Evolutionary conservation across 768 basidiomycete species (phyloP).

Genomic region (Dendrothele bispora): DNA sequence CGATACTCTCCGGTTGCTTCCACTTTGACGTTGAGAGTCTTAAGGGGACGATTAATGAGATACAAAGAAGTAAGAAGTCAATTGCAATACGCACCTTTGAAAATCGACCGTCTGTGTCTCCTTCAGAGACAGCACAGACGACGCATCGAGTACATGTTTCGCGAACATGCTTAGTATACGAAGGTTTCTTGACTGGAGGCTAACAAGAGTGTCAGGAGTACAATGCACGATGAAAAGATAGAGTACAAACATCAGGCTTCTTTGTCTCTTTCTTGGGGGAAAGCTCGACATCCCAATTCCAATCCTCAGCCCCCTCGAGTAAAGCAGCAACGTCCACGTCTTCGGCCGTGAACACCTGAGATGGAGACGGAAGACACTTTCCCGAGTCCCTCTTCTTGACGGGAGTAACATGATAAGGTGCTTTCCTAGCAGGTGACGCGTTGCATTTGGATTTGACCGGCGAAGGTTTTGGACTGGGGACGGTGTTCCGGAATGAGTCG

Average conservation of each 20-base stretch:
- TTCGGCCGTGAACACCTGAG: slow-evolving; percentile 22
- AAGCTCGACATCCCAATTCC: slow-evolving; percentile 64
- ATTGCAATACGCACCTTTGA: slow-evolving; percentile 41
- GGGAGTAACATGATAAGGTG: slow-evolving; percentile 17
- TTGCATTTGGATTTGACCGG: slow-evolving; percentile 23
- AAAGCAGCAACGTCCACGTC: slow-evolving; percentile 48
- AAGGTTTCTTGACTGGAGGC: slow-evolving; percentile 3
- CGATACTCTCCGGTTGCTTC: slow-evolving; percentile 38
- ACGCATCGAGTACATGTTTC: slow-evolving; percentile 54
- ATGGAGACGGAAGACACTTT: slow-evolving; percentile 16
- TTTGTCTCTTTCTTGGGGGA: slow-evolving; percentile 48
- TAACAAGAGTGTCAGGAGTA: slow-evolving; percentile 3
- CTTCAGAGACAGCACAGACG: slow-evolving; percentile 46
- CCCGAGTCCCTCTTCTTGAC: slow-evolving; percentile 9
- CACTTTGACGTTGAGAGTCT: slow-evolving; percentile 55
- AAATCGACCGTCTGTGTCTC: slow-evolving; percentile 24
- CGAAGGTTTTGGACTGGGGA: slow-evolving; percentile 35
- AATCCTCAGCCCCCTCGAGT: slow-evolving; percentile 65
- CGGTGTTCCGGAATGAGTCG: slow-evolving; percentile 44
- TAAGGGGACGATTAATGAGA: slow-evolving; percentile 6
- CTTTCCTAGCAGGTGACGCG: slow-evolving; percentile 10
- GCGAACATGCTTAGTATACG: slow-evolving; percentile 21
- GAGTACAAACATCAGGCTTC: slow-evolving; percentile 13
- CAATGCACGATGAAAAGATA: background rate
- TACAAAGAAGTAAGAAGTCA: background rate